Percentiles rank a stretch among this genome's conserved stretches.
phyloP scores from a whole-genome alignment of 192 early-diverging fungal genomes.

The Dimargaris verticillata region DNA sequence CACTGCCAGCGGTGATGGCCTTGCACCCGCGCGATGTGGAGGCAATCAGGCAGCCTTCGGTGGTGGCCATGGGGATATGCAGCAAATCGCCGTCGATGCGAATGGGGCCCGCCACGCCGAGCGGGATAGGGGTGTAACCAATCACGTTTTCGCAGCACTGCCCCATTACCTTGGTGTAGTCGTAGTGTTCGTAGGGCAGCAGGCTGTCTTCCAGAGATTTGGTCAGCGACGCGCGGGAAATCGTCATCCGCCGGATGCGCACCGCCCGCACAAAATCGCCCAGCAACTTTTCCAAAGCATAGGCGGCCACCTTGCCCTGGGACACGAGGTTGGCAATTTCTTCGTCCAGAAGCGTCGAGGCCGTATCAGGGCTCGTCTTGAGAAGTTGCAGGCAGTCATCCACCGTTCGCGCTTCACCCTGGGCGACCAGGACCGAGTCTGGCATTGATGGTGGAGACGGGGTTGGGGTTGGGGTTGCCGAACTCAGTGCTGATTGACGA shows the following conservation, averaged over 20 bases:
- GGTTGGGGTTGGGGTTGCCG: no score
- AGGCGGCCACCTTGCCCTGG: slow-evolving; percentile 53
- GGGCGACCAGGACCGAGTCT: no score
- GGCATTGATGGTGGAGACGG: no score
- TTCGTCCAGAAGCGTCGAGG: slow-evolving; percentile 43
- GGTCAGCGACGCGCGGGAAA: slow-evolving; percentile 47
- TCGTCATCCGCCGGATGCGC: slow-evolving; percentile 56
- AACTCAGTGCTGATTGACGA: no score
- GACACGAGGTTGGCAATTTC: slow-evolving; percentile 58
- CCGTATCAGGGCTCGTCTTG: slow-evolving; percentile 4
- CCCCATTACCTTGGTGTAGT: slow-evolving; percentile 76
- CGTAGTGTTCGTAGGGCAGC: slow-evolving; percentile 71
- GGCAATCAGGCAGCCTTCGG: slow-evolving; percentile 79
- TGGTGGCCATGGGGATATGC: slow-evolving; percentile 91
- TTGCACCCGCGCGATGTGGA: slow-evolving; percentile 89
- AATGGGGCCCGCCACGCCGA: slow-evolving; percentile 83
- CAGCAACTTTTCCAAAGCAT: slow-evolving; percentile 80
- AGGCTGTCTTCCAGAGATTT: slow-evolving; percentile 43
- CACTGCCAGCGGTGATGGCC: slow-evolving; percentile 75
- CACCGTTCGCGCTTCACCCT: slow-evolving; percentile 16
- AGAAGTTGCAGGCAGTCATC: slow-evolving; percentile 19
- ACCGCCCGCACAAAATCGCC: slow-evolving; percentile 70
- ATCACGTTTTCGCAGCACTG: slow-evolving; percentile 94
- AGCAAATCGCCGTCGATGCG: slow-evolving; percentile 61
- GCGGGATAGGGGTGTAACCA: slow-evolving; percentile 80